These are phyloP conservation scores for Ophiostoma australiae DNA, from an alignment of 2,329 filamentous ascomycete species.

Conservation along the genomic window DNA sequence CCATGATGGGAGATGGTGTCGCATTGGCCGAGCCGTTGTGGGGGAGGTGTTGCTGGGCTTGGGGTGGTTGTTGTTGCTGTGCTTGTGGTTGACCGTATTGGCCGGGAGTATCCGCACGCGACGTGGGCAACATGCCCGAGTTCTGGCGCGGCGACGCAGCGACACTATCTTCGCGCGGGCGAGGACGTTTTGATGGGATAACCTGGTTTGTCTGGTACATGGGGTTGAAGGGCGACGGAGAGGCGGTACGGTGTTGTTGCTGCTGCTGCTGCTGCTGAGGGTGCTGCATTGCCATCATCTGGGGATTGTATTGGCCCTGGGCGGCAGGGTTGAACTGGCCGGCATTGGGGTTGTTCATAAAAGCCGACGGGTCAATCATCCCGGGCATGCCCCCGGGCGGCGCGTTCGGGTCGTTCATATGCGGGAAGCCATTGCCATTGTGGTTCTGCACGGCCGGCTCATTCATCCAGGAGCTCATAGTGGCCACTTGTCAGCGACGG, in stretches of 20 bases:
- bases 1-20: constrained; percentile 89
- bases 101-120: constrained; percentile 88
- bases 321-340: constrained; percentile 18
- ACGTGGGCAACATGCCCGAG: constrained; percentile 67
- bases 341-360: constrained; percentile 48
- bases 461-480: constrained; percentile 70
- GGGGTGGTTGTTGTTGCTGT: constrained; percentile 48
- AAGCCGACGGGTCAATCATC: constrained; percentile 63
- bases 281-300: constrained; percentile 60
- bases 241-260: constrained; percentile 59
- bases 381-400: constrained; percentile 39
- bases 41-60: constrained; percentile 71
- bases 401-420: constrained; percentile 57
- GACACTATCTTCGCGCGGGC: constrained; percentile 77
- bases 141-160: constrained; percentile 75
- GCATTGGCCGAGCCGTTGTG: constrained; percentile 75
- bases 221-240: constrained; percentile 63
- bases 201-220: constrained; percentile 80
- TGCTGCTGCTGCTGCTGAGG: constrained; percentile 33
- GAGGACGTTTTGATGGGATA: constrained; percentile 82
- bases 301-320: constrained; percentile 55
- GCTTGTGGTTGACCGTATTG: constrained; percentile 53
- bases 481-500: constrained; percentile 30
- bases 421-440: constrained; percentile 64
- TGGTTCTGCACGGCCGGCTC: constrained; percentile 63